phyloP scores from a whole-genome alignment of 176 grass and related monocot genomes.

The Musa itinerans region DNA sequence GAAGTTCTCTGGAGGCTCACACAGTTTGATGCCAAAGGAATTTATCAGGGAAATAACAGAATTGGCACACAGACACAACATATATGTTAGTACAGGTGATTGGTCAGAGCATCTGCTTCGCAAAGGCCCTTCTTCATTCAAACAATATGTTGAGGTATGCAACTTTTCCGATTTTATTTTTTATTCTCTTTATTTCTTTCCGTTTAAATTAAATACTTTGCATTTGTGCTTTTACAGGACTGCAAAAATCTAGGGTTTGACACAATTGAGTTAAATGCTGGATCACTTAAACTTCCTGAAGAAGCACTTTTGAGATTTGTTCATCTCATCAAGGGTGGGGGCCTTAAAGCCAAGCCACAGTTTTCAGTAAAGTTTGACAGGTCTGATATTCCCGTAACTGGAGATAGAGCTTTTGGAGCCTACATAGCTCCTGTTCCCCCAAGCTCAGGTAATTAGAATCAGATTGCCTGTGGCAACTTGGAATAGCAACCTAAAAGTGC shows the following conservation, averaged over 20 bases:
- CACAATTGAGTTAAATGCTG: slow-evolving; percentile 79
- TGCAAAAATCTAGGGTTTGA: slow-evolving; percentile 82
- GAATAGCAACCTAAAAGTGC: neutral
- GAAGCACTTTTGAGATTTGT: slow-evolving; percentile 73
- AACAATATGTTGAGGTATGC: slow-evolving; percentile 67
- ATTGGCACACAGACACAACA: slow-evolving; percentile 75
- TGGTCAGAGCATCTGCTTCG: slow-evolving; percentile 85
- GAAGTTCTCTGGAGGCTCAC: slow-evolving; percentile 84
- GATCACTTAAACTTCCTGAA: slow-evolving; percentile 77
- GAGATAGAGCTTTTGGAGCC: slow-evolving; percentile 72
- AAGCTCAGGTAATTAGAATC: slow-evolving; percentile 36
- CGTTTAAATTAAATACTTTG: neutral
- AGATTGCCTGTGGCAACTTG: neutral
- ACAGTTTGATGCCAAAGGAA: slow-evolving; percentile 62
- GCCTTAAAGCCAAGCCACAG: slow-evolving; percentile 50
- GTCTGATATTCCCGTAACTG: slow-evolving; percentile 57
- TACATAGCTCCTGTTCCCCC: slow-evolving; percentile 49
- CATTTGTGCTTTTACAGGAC: slow-evolving; percentile 37
- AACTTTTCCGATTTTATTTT: neutral
- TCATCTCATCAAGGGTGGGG: slow-evolving; percentile 50
- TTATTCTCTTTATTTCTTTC: neutral
- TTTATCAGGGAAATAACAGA: slow-evolving; percentile 65
- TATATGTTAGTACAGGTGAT: slow-evolving; percentile 95
- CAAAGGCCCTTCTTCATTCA: slow-evolving; percentile 70
- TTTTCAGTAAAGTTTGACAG: slow-evolving; percentile 82